These are phyloP conservation scores for Trichothecium sympodiale DNA, from an alignment of 2,329 filamentous ascomycete species.

Conservation along the genomic window DNA sequence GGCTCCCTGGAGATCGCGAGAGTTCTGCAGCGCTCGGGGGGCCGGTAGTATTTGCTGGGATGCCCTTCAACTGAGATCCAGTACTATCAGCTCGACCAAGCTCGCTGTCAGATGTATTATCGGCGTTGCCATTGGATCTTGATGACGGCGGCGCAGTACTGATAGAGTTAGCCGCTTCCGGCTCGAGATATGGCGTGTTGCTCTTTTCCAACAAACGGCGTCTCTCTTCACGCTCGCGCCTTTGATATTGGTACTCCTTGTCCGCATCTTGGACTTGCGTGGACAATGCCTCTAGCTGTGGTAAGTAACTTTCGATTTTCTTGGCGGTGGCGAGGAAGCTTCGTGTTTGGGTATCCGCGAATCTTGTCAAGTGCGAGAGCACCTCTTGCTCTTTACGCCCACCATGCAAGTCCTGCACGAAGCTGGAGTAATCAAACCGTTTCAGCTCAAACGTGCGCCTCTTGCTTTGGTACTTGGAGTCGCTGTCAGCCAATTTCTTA, in stretches of 20 bases:
- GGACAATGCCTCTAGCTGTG: slow-evolving; percentile 80
- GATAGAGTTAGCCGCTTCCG: slow-evolving; percentile 43
- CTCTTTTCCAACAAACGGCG: slow-evolving; percentile 81
- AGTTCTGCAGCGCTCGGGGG: slow-evolving; percentile 27
- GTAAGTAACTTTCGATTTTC: slow-evolving; percentile 76
- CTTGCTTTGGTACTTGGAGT: slow-evolving; percentile 92
- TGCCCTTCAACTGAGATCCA: slow-evolving; percentile 51
- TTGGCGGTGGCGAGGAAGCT: slow-evolving; percentile 74
- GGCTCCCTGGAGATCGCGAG: slow-evolving; percentile 46
- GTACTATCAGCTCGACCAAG: slow-evolving; percentile 65
- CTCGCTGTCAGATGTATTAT: slow-evolving; percentile 53
- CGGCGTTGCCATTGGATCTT: slow-evolving; percentile 31
- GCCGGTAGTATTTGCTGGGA: slow-evolving; percentile 25
- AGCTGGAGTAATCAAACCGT: slow-evolving; percentile 96
- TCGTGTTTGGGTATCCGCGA: slow-evolving; percentile 80
- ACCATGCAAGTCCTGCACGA: slow-evolving; percentile 98
- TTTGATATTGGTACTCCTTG: slow-evolving; percentile 92
- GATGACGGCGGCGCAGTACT: slow-evolving; percentile 19
- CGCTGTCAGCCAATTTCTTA: slow-evolving; percentile 90
- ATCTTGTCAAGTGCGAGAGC: slow-evolving; percentile 85
- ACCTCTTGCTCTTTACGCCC: slow-evolving; percentile 98
- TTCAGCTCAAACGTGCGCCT: slow-evolving; percentile 92
- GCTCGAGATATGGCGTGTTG: slow-evolving; percentile 61
- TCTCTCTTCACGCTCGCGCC: slow-evolving; percentile 93
- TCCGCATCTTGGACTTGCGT: slow-evolving; percentile 86